Evolutionary conservation across 2,329 filamentous ascomycete genomes (phyloP).

Genomic region (Pseudogymnoascus sp.): DNA sequence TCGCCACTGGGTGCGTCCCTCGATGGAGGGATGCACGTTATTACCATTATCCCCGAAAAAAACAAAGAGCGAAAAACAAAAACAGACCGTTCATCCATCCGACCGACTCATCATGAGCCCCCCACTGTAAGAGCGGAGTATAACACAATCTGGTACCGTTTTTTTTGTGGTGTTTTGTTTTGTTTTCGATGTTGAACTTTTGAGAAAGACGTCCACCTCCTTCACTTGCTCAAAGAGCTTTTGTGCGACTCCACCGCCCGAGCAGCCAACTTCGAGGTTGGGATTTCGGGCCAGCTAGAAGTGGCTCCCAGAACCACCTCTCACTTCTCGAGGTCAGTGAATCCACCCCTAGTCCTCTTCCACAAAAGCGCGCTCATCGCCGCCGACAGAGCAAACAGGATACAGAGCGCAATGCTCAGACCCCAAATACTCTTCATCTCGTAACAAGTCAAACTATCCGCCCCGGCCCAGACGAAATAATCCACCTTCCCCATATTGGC

Average conservation of each 20-base stretch:
- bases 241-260: not conserved
- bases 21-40: not conserved
- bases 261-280: too few relatives aligned
- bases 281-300: not conserved
- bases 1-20: too few relatives aligned
- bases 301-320: slow-evolving; percentile 3
- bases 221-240: not conserved
- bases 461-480: slow-evolving; percentile 44
- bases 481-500: slow-evolving; percentile 37
- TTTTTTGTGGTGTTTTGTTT: not conserved
- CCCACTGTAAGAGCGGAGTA: not conserved
- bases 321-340: slow-evolving; percentile 40
- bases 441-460: slow-evolving; percentile 60
- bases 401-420: slow-evolving; percentile 68
- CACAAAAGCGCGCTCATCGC: slow-evolving; percentile 55
- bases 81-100: not conserved
- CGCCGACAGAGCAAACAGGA: slow-evolving; percentile 59
- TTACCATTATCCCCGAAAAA: slow-evolving; percentile 1
- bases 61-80: not conserved
- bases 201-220: not conserved
- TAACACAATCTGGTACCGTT: not conserved
- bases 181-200: not conserved
- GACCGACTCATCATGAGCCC: not conserved
- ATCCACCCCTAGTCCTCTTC: slow-evolving; percentile 26
- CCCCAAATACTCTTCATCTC: slow-evolving; percentile 88